Base-by-base conservation (phyloP, 2,329 filamentous ascomycete species). In the Pseudogymnoascus sp. region DNA sequence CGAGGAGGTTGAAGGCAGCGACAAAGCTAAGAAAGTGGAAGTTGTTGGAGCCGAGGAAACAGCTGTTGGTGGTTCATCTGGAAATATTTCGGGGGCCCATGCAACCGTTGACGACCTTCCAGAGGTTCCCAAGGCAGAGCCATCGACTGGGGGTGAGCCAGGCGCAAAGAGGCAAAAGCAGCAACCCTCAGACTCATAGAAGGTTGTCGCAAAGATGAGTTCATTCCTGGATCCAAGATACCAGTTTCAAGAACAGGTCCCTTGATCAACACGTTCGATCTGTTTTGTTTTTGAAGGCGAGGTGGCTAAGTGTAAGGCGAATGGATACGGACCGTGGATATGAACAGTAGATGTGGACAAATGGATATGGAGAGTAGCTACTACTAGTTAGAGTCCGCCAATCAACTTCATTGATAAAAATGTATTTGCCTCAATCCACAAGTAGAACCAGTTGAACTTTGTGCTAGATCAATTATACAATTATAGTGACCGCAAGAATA, bases 71-170 rank as follows among this genome's bases (percentile, higher is more conserved):
- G 61, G 59, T 50, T 35, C 15, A 44, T 41, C 58, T 15, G 50
- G 40, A 54, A 35, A 57, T 9, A 36, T n/a, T 13, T 13, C 36
- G 3, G 11, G 58, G 65, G 2, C 60, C 66, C 33, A 71, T 29
- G 68, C 68, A 11, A 69, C 64, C 15, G 70, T 68, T 2, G 66
- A 67, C 15, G 65, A 71, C 59, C 66, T 77, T 11, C 74, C 75
- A n/a, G 71, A 71, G 62, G 73, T 75, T 10, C 73, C 75, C 50
- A 70, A 67, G 7, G 64, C 67, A 3, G 74, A 76, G 11, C 74
- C 74, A 4, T 64, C 64, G 5, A 15, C 24, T 2, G 44, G 7
- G 26, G 66, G 72, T 21, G 58, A 66, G 21, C 72, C 72, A 64
- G 64, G 64, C 1, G 60, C 67, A 35, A 75, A 75, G 66, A 74